Conservation (phyloP, 2,329 filamentous ascomycete species). For the Aspergillus sp. region DNA sequence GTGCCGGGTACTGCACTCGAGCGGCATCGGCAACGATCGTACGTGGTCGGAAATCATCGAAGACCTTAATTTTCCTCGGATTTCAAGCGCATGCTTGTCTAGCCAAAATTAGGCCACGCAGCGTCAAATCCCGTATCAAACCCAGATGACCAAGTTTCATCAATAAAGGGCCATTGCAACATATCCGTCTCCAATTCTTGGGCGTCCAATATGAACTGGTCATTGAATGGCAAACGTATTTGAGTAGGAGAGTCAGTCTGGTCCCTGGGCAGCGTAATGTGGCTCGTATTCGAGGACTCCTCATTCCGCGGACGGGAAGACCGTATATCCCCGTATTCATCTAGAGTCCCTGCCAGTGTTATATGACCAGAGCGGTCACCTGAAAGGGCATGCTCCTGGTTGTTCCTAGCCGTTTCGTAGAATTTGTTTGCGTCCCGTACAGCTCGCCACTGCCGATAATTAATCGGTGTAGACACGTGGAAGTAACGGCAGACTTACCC, state of each 20-base stretch:
- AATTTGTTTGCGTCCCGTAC: slow-evolving; percentile 31
- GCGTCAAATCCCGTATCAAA: slow-evolving; percentile 27
- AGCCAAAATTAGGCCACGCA: slow-evolving; percentile 17
- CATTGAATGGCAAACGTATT: slow-evolving; percentile 4
- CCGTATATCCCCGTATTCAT: slow-evolving; percentile 33
- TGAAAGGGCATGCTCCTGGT: slow-evolving; percentile 13
- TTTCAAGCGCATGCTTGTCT: not conserved
- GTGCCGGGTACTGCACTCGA: no score
- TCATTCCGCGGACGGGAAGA: slow-evolving; percentile 19
- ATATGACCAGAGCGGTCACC: slow-evolving; percentile 22
- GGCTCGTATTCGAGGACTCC: slow-evolving; percentile 5
- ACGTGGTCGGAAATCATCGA: no score
- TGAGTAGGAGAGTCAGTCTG: slow-evolving; percentile 3
- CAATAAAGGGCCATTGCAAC: slow-evolving; percentile 33
- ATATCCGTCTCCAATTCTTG: slow-evolving; percentile 29
- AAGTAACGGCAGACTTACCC: slow-evolving; percentile 16
- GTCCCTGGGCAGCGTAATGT: slow-evolving; percentile 4
- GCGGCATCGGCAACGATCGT: no score
- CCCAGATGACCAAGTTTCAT: slow-evolving; percentile 29
- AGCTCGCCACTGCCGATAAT: slow-evolving; percentile 23
- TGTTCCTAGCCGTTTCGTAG: slow-evolving; percentile 26
- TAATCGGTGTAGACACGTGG: not conserved
- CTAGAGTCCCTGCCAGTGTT: slow-evolving; percentile 26
- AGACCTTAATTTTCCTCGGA: no score
- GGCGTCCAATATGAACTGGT: slow-evolving; percentile 5